Percentiles rank a stretch among this genome's conserved stretches.
These are phyloP conservation scores for Cladobotryum protrusum DNA, from an alignment of 2,329 filamentous ascomycete genomes.

Conservation along the genomic window DNA sequence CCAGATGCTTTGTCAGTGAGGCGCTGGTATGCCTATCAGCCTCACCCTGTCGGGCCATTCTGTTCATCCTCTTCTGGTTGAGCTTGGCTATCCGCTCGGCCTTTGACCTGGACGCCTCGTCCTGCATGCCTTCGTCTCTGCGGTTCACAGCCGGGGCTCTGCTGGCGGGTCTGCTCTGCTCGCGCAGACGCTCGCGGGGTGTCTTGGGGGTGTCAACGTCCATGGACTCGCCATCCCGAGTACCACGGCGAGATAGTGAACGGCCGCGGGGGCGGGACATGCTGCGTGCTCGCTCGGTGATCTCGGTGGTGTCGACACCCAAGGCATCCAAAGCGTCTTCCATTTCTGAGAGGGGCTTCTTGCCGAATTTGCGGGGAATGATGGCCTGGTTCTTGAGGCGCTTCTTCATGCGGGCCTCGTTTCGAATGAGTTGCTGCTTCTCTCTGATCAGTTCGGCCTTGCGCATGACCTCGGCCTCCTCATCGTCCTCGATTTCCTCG, in stretches of 20 bases:
- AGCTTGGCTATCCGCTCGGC: constrained; percentile 84
- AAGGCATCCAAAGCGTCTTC: constrained; percentile 78
- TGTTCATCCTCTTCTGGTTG: constrained; percentile 96
- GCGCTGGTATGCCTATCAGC: constrained; percentile 84
- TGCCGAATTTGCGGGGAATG: constrained; percentile 75
- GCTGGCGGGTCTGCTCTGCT: constrained; percentile 67
- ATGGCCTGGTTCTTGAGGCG: constrained; percentile 93
- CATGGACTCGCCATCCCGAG: constrained; percentile 67
- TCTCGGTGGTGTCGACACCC: constrained; percentile 74
- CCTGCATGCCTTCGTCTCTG: constrained; percentile 68
- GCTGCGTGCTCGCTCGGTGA: constrained; percentile 66
- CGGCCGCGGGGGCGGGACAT: constrained; percentile 63
- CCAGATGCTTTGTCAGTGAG: constrained; percentile 82
- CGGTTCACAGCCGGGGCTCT: constrained; percentile 57
- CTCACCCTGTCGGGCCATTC: constrained; percentile 94
- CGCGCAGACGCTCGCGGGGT: constrained; percentile 56
- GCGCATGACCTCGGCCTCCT: constrained; percentile 78
- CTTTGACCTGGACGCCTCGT: constrained; percentile 62
- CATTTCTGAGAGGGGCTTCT: constrained; percentile 81
- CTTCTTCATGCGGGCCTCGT: constrained; percentile 93
- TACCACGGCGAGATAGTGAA: constrained; percentile 55
- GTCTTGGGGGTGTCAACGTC: constrained; percentile 53
- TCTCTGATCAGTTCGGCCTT: constrained; percentile 95
- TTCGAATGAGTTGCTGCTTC: constrained; percentile 86
- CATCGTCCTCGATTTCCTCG: constrained; percentile 74